Conservation (phyloP, 306 rosid species). For the Prunus davidiana region DNA sequence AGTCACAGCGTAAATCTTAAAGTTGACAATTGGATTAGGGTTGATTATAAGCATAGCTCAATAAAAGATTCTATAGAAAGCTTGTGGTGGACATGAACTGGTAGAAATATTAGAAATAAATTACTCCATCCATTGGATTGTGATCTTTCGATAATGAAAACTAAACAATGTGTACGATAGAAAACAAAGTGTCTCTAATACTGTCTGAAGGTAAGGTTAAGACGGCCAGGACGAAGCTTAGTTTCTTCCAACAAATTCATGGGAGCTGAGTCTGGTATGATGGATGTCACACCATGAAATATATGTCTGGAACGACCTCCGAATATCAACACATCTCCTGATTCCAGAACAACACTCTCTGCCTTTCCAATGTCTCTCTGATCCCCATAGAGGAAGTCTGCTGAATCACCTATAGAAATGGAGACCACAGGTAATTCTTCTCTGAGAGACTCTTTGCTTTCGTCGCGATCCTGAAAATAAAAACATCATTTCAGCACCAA, state of each 20-base stretch:
- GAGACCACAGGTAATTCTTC: conserved; percentile 67
- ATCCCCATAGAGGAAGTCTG: conserved; percentile 67
- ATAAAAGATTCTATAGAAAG: background rate
- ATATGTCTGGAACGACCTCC: conserved; percentile 63
- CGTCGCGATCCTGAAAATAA: conserved; percentile 57
- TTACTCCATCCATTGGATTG: background rate
- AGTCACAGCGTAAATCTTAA: conserved; percentile 14
- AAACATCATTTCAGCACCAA: background rate
- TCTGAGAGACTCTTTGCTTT: conserved; percentile 46
- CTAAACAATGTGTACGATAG: background rate
- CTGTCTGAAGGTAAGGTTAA: conserved; percentile 71
- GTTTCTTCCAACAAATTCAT: conserved; percentile 31
- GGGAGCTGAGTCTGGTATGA: conserved; percentile 59
- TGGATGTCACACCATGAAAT: conserved; percentile 64
- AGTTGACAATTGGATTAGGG: background rate
- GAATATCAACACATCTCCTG: conserved; percentile 71
- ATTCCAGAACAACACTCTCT: conserved; percentile 44
- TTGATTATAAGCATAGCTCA: background rate
- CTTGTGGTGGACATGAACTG: background rate
- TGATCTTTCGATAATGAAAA: conserved; percentile 4
- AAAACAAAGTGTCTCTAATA: background rate
- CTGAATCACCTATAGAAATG: conserved; percentile 68
- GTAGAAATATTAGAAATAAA: background rate
- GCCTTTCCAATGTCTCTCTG: conserved; percentile 43
- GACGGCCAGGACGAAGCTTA: conserved; percentile 50